A percentile compares a stretch with the other conserved stretches of the same genome.
Evolutionary conservation across 257 asterid species (phyloP).

Genomic region (Petunia secreta): DNA sequence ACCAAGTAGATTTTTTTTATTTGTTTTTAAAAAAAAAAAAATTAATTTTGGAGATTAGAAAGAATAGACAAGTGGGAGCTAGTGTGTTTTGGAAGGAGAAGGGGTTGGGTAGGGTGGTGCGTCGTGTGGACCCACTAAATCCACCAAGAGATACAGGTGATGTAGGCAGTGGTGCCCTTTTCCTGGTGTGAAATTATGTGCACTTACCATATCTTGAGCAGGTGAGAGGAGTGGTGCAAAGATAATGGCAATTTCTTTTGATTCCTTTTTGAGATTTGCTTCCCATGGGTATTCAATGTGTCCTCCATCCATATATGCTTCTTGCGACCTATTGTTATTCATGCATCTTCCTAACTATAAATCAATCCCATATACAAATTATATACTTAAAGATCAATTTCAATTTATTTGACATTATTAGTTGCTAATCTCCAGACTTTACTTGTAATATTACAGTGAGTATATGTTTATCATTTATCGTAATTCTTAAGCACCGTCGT

Average conservation of each 20-base stretch:
- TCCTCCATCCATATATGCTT: slow-evolving; percentile 38
- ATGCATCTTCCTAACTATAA: neutral
- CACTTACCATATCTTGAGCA: slow-evolving; percentile 68
- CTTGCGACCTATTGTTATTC: slow-evolving; percentile 1
- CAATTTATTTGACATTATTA: too few relatives aligned
- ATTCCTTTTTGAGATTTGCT: slow-evolving; percentile 80
- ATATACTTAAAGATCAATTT: too few relatives aligned
- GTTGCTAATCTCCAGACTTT: too few relatives aligned
- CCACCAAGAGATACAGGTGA: slow-evolving; percentile 76
- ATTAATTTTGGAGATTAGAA: neutral
- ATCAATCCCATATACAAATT: too few relatives aligned
- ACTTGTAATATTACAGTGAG: too few relatives aligned
- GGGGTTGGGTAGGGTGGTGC: neutral
- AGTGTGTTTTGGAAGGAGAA: neutral
- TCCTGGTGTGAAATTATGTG: slow-evolving; percentile 73
- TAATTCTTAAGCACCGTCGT: too few relatives aligned
- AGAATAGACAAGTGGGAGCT: neutral
- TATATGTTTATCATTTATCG: too few relatives aligned
- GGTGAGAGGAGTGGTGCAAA: slow-evolving; percentile 66
- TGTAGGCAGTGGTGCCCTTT: slow-evolving; percentile 57
- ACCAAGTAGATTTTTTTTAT: too few relatives aligned
- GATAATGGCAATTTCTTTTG: slow-evolving; percentile 67
- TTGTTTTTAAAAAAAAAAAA: too few relatives aligned
- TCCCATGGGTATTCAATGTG: slow-evolving; percentile 67
- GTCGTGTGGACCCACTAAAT: slow-evolving; percentile 56